phyloP scores from a whole-genome alignment of 805 yeast genomes.

The Candida dajiaensis region DNA sequence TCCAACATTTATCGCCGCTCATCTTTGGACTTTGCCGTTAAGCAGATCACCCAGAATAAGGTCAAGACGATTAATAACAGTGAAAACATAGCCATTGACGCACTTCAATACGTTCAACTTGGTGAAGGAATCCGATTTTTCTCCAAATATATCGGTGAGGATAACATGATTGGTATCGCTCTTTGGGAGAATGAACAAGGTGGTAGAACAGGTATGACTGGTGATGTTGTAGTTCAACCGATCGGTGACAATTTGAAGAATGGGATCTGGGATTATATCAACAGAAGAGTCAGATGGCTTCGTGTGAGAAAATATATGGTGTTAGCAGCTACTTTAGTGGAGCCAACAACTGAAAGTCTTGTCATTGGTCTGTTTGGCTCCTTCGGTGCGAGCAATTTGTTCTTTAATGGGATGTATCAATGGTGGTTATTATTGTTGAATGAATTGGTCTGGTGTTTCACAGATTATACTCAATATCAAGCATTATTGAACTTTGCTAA shows the following conservation, averaged over 20 bases:
- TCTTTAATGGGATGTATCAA: conserved; percentile 30
- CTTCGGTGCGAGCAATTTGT: conserved; percentile 45
- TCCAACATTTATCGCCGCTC: conserved; percentile 71
- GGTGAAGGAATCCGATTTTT: conserved; percentile 60
- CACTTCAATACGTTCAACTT: conserved; percentile 22
- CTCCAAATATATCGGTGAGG: conserved; percentile 83
- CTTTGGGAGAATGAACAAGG: conserved; percentile 67
- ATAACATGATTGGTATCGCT: conserved; percentile 86
- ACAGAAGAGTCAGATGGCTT: conserved; percentile 76
- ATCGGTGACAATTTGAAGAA: conserved; percentile 34
- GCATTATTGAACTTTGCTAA: conserved; percentile 30
- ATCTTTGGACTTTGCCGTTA: conserved; percentile 55
- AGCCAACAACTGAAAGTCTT: conserved; percentile 79
- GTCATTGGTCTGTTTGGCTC: conserved; percentile 64
- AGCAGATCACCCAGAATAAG: conserved; percentile 28
- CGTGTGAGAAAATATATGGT: conserved; percentile 88
- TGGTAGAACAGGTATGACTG: conserved; percentile 71
- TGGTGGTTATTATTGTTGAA: conserved; percentile 42
- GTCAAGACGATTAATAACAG: conserved; percentile 28
- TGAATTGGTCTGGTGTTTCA: conserved; percentile 53
- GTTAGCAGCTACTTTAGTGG: conserved; percentile 72
- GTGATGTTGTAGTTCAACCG: conserved; percentile 79
- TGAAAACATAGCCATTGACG: conserved; percentile 29
- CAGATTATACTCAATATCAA: conserved; percentile 58
- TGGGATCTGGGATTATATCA: conserved; percentile 48